phyloP scores from a whole-genome alignment of 139 green algal species.

The Closterium sp. region DNA sequence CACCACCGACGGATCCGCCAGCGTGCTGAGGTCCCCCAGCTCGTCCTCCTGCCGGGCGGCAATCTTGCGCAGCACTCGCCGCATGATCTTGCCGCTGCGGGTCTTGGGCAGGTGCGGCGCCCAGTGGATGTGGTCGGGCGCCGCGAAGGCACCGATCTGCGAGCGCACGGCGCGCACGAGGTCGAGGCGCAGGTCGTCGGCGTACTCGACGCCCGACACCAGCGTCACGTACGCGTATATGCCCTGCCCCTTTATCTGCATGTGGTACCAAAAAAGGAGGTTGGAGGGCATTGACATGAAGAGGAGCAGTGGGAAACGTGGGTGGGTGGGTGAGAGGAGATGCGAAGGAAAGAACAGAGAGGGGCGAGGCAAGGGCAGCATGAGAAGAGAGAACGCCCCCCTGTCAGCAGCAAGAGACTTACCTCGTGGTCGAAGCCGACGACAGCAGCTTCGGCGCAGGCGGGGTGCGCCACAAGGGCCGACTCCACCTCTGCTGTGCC shows the following conservation, averaged over 20 bases:
- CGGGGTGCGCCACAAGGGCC: conserved; percentile 47
- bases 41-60: conserved; percentile 23
- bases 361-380: neutral
- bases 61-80: conserved; percentile 81
- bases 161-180: conserved; percentile 47
- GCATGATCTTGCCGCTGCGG: conserved; percentile 86
- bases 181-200: conserved; percentile 64
- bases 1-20: conserved; percentile 72
- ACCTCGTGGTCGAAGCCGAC: conserved; percentile 50
- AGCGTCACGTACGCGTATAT: conserved; percentile 57
- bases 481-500: conserved; percentile 61
- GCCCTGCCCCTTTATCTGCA: conserved; percentile 51
- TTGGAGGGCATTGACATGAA: too few species aligned
- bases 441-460: conserved; percentile 49
- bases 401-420: neutral
- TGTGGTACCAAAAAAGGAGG: neutral
- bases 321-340: too few species aligned
- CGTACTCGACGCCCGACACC: conserved; percentile 20
- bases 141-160: conserved; percentile 75
- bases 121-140: conserved; percentile 91
- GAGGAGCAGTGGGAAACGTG: neutral
- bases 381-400: neutral
- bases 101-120: conserved; percentile 57
- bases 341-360: too few species aligned
- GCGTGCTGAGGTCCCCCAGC: conserved; percentile 58